phyloP scores from a whole-genome alignment of 495 filamentous ascomycete species.

The Baudoinia panamericana region DNA sequence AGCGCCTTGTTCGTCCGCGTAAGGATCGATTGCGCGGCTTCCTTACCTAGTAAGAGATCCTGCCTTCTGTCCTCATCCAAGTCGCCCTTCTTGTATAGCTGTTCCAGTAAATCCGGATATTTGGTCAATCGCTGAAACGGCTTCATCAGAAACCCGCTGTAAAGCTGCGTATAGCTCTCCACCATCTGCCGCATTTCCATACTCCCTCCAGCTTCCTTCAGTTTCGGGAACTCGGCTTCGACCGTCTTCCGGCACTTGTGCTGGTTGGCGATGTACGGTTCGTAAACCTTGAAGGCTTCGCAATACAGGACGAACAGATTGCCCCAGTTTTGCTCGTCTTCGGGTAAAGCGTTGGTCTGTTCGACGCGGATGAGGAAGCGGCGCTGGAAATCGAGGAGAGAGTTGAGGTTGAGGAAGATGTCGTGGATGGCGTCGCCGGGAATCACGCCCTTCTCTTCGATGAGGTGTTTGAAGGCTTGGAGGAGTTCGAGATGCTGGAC shows the following conservation, averaged over 20 bases:
- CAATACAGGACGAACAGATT: conserved; percentile 65
- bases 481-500: conserved; percentile 95
- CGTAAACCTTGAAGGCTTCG: conserved; percentile 75
- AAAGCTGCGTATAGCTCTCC: conserved; percentile 47
- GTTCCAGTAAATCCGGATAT: conserved; percentile 84
- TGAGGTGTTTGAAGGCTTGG: conserved; percentile 78
- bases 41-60: conserved; percentile 59
- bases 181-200: conserved; percentile 49
- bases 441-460: conserved; percentile 77
- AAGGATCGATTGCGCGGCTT: conserved; percentile 62
- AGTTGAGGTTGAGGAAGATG: conserved; percentile 92
- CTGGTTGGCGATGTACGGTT: conserved; percentile 94
- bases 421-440: conserved; percentile 83
- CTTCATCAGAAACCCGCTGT: conserved; percentile 86
- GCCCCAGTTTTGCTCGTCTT: conserved; percentile 79
- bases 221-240: conserved; percentile 48
- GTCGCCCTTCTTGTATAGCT: conserved; percentile 70
- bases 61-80: conserved; percentile 49
- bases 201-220: conserved; percentile 39
- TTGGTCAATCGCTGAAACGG: conserved; percentile 91
- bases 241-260: conserved; percentile 52
- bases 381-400: conserved; percentile 86
- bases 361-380: conserved; percentile 90
- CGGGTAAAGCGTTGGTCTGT: conserved; percentile 74
- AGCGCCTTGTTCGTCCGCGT: conserved; percentile 80